These are phyloP conservation scores for Eleusine coracana DNA, from an alignment of 176 grass and related monocot species.

Conservation along the genomic window DNA sequence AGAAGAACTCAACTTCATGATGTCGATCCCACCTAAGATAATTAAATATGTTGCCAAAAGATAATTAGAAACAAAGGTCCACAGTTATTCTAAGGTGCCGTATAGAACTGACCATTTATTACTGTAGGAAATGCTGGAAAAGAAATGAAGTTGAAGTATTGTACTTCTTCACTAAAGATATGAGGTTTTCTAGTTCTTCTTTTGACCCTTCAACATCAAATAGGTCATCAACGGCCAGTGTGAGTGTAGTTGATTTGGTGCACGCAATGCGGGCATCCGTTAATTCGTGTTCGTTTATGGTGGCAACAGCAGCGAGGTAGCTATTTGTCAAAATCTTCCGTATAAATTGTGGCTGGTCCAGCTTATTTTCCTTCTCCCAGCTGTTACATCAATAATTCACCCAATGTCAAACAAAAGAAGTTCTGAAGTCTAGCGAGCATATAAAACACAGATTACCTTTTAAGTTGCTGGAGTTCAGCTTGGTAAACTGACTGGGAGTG, in stretches of 20 bases:
- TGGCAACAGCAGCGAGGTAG: constrained; percentile 65
- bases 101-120: too few relatives aligned
- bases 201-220: constrained; percentile 76
- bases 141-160: not conserved
- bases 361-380: constrained; percentile 58
- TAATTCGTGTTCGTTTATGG: constrained; percentile 55
- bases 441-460: constrained; percentile 25
- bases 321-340: constrained; percentile 61
- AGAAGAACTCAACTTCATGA: constrained; percentile 48
- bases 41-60: too few relatives aligned
- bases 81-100: too few relatives aligned
- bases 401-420: not conserved
- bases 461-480: constrained; percentile 13
- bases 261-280: constrained; percentile 64
- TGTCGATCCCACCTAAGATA: constrained; percentile 67
- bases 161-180: constrained; percentile 65
- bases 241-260: constrained; percentile 61
- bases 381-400: constrained; percentile 15
- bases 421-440: not conserved
- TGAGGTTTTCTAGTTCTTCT: constrained; percentile 65
- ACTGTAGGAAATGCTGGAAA: not conserved
- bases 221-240: constrained; percentile 64
- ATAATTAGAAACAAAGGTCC: too few relatives aligned
- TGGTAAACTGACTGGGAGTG: constrained; percentile 54
- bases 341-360: constrained; percentile 71